A percentile compares a stretch with the other conserved stretches of the same genome.
Conservation (phyloP, 345 rosid species). For the Dipteronia dyeriana region DNA sequence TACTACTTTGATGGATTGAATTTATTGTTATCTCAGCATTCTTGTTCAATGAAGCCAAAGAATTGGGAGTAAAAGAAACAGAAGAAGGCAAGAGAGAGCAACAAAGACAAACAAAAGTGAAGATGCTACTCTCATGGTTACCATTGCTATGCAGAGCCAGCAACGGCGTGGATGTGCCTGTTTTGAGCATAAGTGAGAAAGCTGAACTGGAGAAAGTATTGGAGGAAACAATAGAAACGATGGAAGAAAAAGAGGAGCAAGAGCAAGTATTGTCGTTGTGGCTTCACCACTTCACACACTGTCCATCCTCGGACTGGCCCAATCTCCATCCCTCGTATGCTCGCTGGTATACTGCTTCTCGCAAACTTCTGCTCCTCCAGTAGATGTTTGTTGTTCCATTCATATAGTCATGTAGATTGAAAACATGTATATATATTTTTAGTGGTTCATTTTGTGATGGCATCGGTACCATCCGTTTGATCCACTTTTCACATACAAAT, state of each 20-base stretch:
- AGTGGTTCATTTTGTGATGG: too few relatives aligned
- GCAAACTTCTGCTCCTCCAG: slow-evolving; percentile 49
- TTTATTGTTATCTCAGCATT: slow-evolving; percentile 48
- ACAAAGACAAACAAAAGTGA: slow-evolving; percentile 47
- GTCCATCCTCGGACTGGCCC: slow-evolving; percentile 87
- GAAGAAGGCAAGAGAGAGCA: slow-evolving; percentile 42
- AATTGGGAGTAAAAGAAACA: slow-evolving; percentile 34
- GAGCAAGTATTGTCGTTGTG: slow-evolving; percentile 78
- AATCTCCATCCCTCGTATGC: slow-evolving; percentile 62
- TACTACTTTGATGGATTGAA: not conserved
- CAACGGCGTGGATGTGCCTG: slow-evolving; percentile 69
- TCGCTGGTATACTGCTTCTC: slow-evolving; percentile 76
- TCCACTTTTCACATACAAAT: too few relatives aligned
- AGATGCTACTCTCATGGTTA: slow-evolving; percentile 71
- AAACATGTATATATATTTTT: not conserved
- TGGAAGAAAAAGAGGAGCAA: slow-evolving; percentile 57
- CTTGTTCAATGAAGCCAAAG: slow-evolving; percentile 67
- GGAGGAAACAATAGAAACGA: slow-evolving; percentile 57
- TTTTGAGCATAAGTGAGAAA: slow-evolving; percentile 50
- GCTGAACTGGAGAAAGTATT: slow-evolving; percentile 56
- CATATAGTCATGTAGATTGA: not conserved
- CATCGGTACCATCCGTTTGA: too few relatives aligned
- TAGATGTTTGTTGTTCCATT: not conserved
- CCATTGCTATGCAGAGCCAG: slow-evolving; percentile 76
- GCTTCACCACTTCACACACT: slow-evolving; percentile 77